A percentile compares a stretch with the other conserved stretches of the same genome.
Conservation (phyloP, 2,329 filamentous ascomycete genomes). For the Nothomitra cinnamomea region DNA sequence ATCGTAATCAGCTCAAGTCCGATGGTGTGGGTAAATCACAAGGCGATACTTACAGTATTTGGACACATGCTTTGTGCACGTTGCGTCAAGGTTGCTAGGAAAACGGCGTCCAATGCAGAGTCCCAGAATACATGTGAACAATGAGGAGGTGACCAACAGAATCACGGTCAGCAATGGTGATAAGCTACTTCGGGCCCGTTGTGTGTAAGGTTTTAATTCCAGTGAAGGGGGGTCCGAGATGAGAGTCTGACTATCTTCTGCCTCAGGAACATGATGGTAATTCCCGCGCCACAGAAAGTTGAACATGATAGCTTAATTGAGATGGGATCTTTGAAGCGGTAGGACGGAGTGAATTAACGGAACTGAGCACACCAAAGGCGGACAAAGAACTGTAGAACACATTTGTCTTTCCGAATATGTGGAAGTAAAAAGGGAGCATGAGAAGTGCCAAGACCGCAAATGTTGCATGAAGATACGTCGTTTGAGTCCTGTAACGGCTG, state of each 20-base stretch:
- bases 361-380: not conserved
- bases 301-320: not conserved
- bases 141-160: not conserved
- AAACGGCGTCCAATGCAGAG: not conserved
- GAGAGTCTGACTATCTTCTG: not conserved
- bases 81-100: not conserved
- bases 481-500: not conserved
- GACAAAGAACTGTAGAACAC: not conserved
- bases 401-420: not conserved
- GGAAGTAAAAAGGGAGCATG: not conserved
- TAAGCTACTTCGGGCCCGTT: not conserved
- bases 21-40: not conserved
- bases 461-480: not conserved
- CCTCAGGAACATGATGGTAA: not conserved
- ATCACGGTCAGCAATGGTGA: not conserved
- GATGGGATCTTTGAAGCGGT: not conserved
- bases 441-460: not conserved
- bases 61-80: not conserved
- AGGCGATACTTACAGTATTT: not conserved
- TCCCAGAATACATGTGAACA: not conserved
- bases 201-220: not conserved
- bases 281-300: not conserved
- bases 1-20: not conserved
- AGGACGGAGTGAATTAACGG: not conserved
- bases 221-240: not conserved